Conservation (phyloP, 352 stramenopile species). For the Pythium dissimile region DNA sequence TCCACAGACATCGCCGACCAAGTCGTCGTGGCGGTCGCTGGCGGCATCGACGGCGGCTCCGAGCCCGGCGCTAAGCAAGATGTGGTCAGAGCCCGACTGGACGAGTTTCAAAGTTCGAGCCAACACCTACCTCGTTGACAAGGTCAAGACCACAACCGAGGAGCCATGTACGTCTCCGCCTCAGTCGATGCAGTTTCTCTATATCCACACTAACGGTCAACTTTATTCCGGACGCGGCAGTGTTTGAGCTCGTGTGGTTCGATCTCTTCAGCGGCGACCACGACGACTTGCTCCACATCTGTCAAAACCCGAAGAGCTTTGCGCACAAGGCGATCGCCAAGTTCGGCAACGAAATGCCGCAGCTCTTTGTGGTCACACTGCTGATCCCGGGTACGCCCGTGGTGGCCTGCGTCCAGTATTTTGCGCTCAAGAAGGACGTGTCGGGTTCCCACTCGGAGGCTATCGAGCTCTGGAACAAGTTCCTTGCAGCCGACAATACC, state of each 20-base stretch:
- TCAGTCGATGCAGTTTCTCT: too few species aligned
- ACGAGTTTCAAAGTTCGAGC: conserved; percentile 61
- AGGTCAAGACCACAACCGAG: conserved; percentile 55
- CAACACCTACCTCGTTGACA: conserved; percentile 69
- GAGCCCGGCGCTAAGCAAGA: conserved; percentile 44
- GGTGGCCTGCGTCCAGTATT: conserved; percentile 74
- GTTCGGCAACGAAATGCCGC: conserved; percentile 59
- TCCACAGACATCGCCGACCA: conserved; percentile 34
- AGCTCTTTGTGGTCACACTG: conserved; percentile 73
- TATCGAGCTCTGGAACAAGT: conserved; percentile 51
- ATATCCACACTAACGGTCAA: too few species aligned
- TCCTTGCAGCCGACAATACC: conserved; percentile 54
- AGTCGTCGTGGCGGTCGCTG: conserved; percentile 47
- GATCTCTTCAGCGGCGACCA: conserved; percentile 72
- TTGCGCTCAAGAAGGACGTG: conserved; percentile 42
- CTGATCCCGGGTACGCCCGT: conserved; percentile 65
- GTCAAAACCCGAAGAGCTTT: conserved; percentile 66
- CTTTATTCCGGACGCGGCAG: too few species aligned
- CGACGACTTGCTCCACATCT: conserved; percentile 64
- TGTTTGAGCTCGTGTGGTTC: conserved; percentile 84
- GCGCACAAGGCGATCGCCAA: conserved; percentile 54
- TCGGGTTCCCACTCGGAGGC: not conserved
- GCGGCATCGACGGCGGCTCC: conserved; percentile 45
- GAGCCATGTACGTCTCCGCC: conserved; percentile 44
- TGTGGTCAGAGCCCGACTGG: conserved; percentile 70